These are phyloP conservation scores for Talaromyces adpressus DNA, from an alignment of 495 filamentous ascomycete species.

Conservation along the genomic window DNA sequence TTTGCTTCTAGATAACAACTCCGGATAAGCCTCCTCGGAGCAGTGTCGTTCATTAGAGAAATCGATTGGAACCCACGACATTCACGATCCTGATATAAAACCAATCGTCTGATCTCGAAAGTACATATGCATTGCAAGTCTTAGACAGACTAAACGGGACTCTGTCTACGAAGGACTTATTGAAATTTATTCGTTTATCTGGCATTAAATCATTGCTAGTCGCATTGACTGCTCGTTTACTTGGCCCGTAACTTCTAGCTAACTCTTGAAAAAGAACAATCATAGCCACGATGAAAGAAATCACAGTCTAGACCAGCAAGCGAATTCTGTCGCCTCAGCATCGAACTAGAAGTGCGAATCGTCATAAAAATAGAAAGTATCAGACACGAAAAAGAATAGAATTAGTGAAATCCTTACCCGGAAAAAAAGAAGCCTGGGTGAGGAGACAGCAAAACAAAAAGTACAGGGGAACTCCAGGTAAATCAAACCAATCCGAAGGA, in stretches of 20 bases:
- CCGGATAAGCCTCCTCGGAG: neutral
- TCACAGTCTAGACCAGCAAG: slow-evolving; percentile 6
- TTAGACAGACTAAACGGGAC: no score
- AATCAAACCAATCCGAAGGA: slow-evolving; percentile 3
- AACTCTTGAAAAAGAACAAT: neutral
- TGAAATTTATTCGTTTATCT: neutral
- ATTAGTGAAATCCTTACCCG: neutral
- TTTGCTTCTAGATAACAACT: slow-evolving; percentile 8
- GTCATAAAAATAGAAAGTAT: slow-evolving; percentile 5
- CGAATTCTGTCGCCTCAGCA: neutral
- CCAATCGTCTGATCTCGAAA: no score
- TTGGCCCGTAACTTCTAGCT: slow-evolving; percentile 5
- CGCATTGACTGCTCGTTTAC: slow-evolving; percentile 5
- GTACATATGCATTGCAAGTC: no score
- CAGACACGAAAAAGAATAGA: slow-evolving; percentile 7
- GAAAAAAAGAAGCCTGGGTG: slow-evolving; percentile 7
- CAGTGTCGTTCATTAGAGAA: neutral
- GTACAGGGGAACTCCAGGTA: slow-evolving; percentile 1
- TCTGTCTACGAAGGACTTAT: neutral
- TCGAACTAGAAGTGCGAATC: neutral
- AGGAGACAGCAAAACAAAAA: slow-evolving; percentile 5
- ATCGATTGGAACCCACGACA: no score
- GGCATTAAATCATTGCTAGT: slow-evolving; percentile 1
- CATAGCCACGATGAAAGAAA: neutral
- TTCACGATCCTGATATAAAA: no score